Base-by-base conservation (phyloP, 208 protist genomes). In the Herpetomonas muscarum region DNA sequence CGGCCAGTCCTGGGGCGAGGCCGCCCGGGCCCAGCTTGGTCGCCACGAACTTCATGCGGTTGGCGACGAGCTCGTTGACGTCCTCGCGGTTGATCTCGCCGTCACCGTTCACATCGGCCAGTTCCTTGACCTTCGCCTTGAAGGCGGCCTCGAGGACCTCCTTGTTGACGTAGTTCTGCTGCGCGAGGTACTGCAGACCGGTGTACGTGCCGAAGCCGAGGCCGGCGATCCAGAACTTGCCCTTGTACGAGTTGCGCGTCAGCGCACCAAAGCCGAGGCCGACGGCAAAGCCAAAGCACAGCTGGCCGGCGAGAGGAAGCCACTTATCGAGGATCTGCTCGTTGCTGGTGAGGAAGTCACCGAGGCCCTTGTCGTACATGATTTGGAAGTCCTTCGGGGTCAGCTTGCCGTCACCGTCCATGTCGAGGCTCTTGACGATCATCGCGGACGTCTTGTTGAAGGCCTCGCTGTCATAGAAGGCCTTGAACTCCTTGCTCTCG, bases 381-480 rank as follows among this genome's bases (percentile, higher is more conserved):
- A 81, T 72, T 55, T 84, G 78, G 48, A 84, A 81, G 58, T 90
- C 82, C 49, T 69, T 74, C 4, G 82, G 66, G 5, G 75, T 86
- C 15, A 86, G 37, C 54, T 70, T 76, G 24, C 82, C 82, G 30
- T 85, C 82, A 9, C 72, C 78, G 51, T 90, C 70, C 62, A 79
- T 78, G 70, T 81, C 76, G 17, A 86, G 55, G 1, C 60, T 37
- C 48, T 67, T 69, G 9, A 85, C 49, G 12, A 85, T 50, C 10
- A 63, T 26, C 26, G 66, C 45, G 21, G 44, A 60, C 0, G 64
- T 63, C 44, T 57, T 37, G 19, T 67, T 64, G 32, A 70, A 74
- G 1, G 64, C 34, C 29, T 85, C 66, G 58, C 76, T 80, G 28
- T 71, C 55, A 42, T 76, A 45, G 37, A 85, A 74, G 0, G 63